Evolutionary conservation across 169 alveolate species (phyloP).

Genomic region (Plasmodium malariae): DNA sequence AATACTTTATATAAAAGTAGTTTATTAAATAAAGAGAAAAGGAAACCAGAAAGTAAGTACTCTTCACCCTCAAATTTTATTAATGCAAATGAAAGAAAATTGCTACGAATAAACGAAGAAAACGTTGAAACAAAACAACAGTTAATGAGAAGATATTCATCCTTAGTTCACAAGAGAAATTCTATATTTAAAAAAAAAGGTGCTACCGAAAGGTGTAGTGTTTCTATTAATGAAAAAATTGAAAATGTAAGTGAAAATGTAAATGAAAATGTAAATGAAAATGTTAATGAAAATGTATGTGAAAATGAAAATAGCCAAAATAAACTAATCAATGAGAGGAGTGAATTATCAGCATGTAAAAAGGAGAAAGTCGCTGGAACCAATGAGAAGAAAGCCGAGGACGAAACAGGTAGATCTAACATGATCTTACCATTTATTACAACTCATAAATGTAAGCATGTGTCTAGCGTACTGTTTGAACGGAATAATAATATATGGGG

Average conservation of each 20-base stretch:
- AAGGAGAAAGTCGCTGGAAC: neutral
- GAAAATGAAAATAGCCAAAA: neutral
- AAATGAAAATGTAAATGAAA: too few species aligned
- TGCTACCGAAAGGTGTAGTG: neutral
- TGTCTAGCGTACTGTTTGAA: neutral
- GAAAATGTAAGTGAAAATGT: neutral
- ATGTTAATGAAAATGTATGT: neutral
- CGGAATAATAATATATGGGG: neutral
- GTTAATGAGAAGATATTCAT: constrained; percentile 40
- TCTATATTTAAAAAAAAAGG: constrained; percentile 1
- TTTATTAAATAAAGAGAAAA: constrained; percentile 13
- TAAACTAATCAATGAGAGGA: neutral
- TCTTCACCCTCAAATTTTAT: neutral
- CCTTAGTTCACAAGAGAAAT: constrained; percentile 19
- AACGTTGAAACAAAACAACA: constrained; percentile 26
- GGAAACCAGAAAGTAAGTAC: neutral
- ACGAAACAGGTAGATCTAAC: neutral
- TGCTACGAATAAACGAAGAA: neutral
- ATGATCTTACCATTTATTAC: too few species aligned
- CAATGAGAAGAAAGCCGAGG: neutral
- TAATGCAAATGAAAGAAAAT: neutral
- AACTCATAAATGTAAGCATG: neutral
- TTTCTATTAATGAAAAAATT: neutral
- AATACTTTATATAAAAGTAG: constrained; percentile 22
- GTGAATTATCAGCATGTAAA: neutral